Evolutionary conservation across 306 rosid species (phyloP), one percentile per base, ranked within the genome.

Genomic region (Mimosa pudica): DNA sequence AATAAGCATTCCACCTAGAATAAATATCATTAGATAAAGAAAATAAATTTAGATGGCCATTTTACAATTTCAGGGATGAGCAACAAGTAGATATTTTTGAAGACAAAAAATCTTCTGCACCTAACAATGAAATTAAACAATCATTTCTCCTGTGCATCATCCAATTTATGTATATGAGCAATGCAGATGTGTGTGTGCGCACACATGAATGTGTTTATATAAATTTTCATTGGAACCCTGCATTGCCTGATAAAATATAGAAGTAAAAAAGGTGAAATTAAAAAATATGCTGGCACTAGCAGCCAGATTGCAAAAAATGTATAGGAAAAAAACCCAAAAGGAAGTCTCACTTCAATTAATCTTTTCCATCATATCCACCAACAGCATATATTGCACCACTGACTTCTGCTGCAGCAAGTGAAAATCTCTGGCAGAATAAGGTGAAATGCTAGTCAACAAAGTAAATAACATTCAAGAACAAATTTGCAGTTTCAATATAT

Each of bases 401-500:
- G 36, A 24, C 10, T 20, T 60, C 36, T 60, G 65, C 65, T 8
- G 65, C 65, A 20, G 65, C 65, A 24, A 60, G 65, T 35, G 36
- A 20, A 60, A 20, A 60, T 60, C 65, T 60, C 65, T 60, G 65
- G 65, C 36, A 60, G 36, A 4, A 60, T 20, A 32, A 9, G 48
- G 52, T 18, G 33, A 57, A 57, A 57, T 57, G 63, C 33, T 57
- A 57, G 33, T 80, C 55, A 81, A 41, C 38, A 32, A 69, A 30
- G 71, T 69, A 36, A 69, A 42, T 33, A 51, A 57, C 14, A 42
- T 62, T 68, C 52, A 14, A 60, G 75, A 36, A 75, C 36, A 69
- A 47, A 75, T 46, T 67, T 18, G 47, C 12, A 55, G n/a, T 32
- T 44, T 42, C 42, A 5, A 41, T 18, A 0, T 14, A 35, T 49